Percentiles rank a stretch among this genome's conserved stretches.
These are phyloP conservation scores for Mikania micrantha DNA, from an alignment of 129 eudicot species.

Conservation along the genomic window DNA sequence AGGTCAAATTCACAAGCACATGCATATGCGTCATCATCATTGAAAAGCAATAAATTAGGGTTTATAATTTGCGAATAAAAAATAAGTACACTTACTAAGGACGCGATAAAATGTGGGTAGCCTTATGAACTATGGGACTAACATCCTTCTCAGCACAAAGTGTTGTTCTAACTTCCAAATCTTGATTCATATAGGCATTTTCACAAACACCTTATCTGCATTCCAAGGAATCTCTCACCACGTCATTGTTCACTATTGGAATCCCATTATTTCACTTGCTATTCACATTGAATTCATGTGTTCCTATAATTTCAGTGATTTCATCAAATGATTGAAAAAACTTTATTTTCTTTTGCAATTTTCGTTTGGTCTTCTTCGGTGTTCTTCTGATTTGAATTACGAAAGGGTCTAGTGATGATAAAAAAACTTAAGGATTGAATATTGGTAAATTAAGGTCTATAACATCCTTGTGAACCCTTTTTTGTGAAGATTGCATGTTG, in stretches of 20 bases:
- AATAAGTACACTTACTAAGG: too few species aligned
- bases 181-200: constrained; percentile 35
- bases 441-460: too few species aligned
- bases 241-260: background rate
- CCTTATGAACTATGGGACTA: constrained; percentile 42
- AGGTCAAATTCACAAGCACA: too few species aligned
- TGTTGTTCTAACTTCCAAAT: constrained; percentile 11
- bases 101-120: constrained; percentile 53
- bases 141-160: constrained; percentile 36
- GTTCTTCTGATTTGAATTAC: constrained; percentile 28
- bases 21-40: too few species aligned
- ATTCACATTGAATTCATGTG: constrained; percentile 24
- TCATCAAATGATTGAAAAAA: constrained; percentile 46
- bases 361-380: constrained; percentile 5
- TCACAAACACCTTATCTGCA: constrained; percentile 54
- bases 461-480: too few species aligned
- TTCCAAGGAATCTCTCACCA: background rate
- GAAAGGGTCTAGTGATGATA: constrained; percentile 11
- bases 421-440: constrained; percentile 21
- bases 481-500: too few species aligned
- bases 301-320: constrained; percentile 58
- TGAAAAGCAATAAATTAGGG: too few species aligned
- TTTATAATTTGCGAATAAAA: too few species aligned
- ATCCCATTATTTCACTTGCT: constrained; percentile 16
- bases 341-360: constrained; percentile 14